A percentile compares a stretch with the other conserved stretches of the same genome.
Conservation (phyloP, 306 rosid species). For the Albizia julibrissin region DNA sequence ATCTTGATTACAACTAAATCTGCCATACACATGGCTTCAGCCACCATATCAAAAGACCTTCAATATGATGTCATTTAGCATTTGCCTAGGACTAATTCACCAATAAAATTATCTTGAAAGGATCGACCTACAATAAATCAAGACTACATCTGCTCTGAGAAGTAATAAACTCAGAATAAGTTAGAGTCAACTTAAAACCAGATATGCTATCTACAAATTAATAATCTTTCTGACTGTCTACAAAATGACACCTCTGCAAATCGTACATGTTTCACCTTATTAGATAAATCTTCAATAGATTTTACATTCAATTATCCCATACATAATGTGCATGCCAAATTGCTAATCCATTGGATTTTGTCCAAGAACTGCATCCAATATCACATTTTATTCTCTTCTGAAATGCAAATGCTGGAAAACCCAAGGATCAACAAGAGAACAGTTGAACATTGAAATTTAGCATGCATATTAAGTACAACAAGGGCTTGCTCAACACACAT, state of each 20-base stretch:
- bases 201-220: slow-evolving; percentile 9
- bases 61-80: slow-evolving; percentile 3
- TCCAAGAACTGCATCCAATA: neutral
- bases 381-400: neutral
- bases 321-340: slow-evolving; percentile 7
- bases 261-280: neutral
- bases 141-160: slow-evolving; percentile 6
- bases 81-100: slow-evolving; percentile 16
- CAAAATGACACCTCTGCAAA: neutral
- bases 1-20: slow-evolving; percentile 10
- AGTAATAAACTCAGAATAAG: neutral
- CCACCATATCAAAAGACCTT: slow-evolving; percentile 10
- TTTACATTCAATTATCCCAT: neutral
- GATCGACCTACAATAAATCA: neutral
- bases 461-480: neutral
- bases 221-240: neutral
- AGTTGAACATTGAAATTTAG: slow-evolving; percentile 10
- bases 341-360: neutral
- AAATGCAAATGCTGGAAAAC: slow-evolving; percentile 4
- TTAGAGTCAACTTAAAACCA: slow-evolving; percentile 12
- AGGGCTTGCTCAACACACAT: neutral
- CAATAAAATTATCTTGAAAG: slow-evolving; percentile 12
- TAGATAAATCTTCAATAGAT: neutral
- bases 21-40: neutral
- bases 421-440: neutral